Base-by-base conservation (phyloP, 371 early-diverging fungal species). In the Syncephalis plumigaleata region DNA sequence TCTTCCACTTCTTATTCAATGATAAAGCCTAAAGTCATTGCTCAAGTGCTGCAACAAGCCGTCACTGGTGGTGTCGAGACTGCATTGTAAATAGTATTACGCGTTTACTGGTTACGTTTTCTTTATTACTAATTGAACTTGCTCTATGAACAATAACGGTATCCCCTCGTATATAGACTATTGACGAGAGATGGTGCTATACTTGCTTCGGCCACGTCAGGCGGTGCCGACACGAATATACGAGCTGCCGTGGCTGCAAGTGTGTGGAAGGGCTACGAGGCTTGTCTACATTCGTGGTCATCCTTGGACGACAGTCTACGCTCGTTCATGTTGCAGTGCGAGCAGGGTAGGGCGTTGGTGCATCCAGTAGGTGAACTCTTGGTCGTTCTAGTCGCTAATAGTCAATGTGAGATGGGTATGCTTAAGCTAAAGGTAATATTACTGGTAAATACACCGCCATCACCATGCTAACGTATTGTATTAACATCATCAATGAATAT, bases 11-110 rank as follows among this genome's bases (percentile, higher is more conserved):
- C 11, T 31, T 31, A 31, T 31, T 44, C 18, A 15, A 71, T 84
- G 79, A 63, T 83, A 36, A 79, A 79, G 56, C 74, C 77, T 44
- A 75, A 73, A 53, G 71, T 72, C 20, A 68, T 83, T 44, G 60
- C 72, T 39, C 75, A 75, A 50, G 78, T 79, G n/a, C 68, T 83
- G 18, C 55, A 64, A 48, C 79, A 79, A 55, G 70, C 73, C 3
- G 66, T 73, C 42, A 65, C 73, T 27, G 73, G 70, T 55, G 80
- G 78, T 9, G 66, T 78, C 36, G 65, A 70, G 50, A 67, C 78
- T 31, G 65, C 78, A 17, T 55, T 83, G 80, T 79, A 71, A 57
- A 66, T 44, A 18, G 16, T 2, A 23, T 42, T 25, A 3, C 46
- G 0, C 22, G 16, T 3, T 24, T 3, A 11, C 24, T 21, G 18